Evolutionary conservation across 768 basidiomycete genomes (phyloP).

Genomic region (Calocybe cyanea): DNA sequence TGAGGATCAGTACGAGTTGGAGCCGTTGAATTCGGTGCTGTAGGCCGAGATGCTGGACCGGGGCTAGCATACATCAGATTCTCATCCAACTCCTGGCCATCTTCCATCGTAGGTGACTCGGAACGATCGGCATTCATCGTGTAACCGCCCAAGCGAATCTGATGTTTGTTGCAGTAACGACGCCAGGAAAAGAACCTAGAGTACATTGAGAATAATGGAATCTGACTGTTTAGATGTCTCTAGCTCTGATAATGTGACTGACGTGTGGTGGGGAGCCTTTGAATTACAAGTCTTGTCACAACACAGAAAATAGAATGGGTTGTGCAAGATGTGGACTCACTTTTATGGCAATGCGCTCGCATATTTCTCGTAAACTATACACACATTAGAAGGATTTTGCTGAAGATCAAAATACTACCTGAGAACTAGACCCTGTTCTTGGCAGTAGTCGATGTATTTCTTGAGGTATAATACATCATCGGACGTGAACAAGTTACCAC

Average conservation of each 20-base stretch:
- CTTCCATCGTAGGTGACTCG: constrained; percentile 39
- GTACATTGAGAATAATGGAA: neutral
- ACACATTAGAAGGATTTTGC: constrained; percentile 1
- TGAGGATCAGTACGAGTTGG: constrained; percentile 16
- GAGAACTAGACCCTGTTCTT: constrained; percentile 79
- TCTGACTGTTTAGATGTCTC: neutral
- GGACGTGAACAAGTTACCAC: constrained; percentile 81
- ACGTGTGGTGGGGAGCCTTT: constrained; percentile 89
- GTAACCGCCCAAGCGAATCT: constrained; percentile 85
- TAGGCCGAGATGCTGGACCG: constrained; percentile 29
- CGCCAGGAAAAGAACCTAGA: constrained; percentile 86
- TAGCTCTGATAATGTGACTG: constrained; percentile 20
- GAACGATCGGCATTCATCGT: constrained; percentile 64
- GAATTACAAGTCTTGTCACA: no score
- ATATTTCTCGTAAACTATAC: constrained; percentile 72
- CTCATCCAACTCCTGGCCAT: constrained; percentile 39
- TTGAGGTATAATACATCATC: constrained; percentile 83
- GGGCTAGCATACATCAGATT: constrained; percentile 28
- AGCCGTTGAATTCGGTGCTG: constrained; percentile 28
- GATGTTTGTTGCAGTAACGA: constrained; percentile 89
- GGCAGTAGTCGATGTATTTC: constrained; percentile 87
- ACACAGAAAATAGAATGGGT: constrained; percentile 2
- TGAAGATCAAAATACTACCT: constrained; percentile 40
- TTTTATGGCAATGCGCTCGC: constrained; percentile 83
- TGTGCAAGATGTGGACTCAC: constrained; percentile 27